A percentile compares a stretch with the other conserved stretches of the same genome.
Conservation (phyloP, 108 stramenopile genomes). For the Conticribra guillardii region DNA sequence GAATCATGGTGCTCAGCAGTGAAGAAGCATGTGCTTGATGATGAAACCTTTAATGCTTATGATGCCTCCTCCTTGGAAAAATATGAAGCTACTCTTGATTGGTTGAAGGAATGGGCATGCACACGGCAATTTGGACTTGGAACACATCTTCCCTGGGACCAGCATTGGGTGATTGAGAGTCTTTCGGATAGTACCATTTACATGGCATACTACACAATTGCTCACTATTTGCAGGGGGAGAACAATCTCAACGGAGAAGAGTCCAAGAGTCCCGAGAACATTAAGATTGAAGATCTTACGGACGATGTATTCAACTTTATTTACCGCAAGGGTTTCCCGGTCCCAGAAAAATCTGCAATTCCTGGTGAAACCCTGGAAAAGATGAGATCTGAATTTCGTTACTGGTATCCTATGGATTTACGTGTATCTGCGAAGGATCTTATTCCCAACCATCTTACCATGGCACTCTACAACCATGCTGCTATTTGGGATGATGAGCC, state of each 20-base stretch:
- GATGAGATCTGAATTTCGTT: conserved; percentile 90
- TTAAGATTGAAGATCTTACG: conserved; percentile 84
- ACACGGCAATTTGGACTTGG: conserved; percentile 97
- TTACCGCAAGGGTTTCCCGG: conserved; percentile 71
- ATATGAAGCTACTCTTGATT: conserved; percentile 90
- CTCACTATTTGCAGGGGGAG: conserved; percentile 90
- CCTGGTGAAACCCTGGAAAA: conserved; percentile 71
- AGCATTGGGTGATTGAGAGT: conserved; percentile 96
- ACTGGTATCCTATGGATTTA: conserved; percentile 99
- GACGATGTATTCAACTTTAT: conserved; percentile 96
- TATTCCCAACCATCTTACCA: conserved; percentile 98
- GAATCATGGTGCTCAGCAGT: conserved; percentile 80
- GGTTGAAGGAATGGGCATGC: conserved; percentile 99
- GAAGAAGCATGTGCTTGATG: conserved; percentile 83
- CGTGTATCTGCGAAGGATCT: conserved; percentile 97
- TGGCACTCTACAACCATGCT: conserved; percentile 98
- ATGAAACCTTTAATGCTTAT: conserved; percentile 90
- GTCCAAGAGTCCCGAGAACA: conserved; percentile 74
- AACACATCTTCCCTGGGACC: conserved; percentile 97
- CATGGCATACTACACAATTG: conserved; percentile 99
- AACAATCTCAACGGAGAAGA: conserved; percentile 90
- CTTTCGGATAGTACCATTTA: conserved; percentile 98
- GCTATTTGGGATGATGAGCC: conserved; percentile 96
- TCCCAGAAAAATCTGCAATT: conserved; percentile 78
- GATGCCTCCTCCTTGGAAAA: conserved; percentile 69